A percentile compares a stretch with the other conserved stretches of the same genome.
phyloP scores from a whole-genome alignment of 768 basidiomycete species.

The Phlebiopsis flavidoalba region DNA sequence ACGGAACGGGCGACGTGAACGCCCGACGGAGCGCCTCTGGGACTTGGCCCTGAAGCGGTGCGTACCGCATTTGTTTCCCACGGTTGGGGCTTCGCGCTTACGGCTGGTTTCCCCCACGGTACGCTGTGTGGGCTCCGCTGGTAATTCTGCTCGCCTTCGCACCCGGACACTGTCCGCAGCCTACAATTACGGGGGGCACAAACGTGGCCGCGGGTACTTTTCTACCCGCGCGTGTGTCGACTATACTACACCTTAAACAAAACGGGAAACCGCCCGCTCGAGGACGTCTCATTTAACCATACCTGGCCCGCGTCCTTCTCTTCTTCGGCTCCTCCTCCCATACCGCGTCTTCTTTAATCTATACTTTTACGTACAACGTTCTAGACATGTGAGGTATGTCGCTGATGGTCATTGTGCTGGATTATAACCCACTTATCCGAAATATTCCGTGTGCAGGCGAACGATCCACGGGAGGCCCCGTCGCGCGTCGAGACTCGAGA shows the following conservation, averaged over 20 bases:
- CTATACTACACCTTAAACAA: conserved; percentile 1
- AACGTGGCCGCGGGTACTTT: not conserved
- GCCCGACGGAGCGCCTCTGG: conserved; percentile 5
- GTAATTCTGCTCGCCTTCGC: not conserved
- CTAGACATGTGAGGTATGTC: not conserved
- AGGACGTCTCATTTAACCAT: not conserved
- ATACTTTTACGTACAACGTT: not conserved
- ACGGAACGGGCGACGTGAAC: conserved; percentile 1
- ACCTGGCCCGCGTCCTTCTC: not conserved
- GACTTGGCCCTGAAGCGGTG: not conserved
- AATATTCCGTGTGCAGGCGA: not conserved
- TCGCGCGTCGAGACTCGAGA: not conserved
- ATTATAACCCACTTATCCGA: not conserved
- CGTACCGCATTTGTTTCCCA: not conserved
- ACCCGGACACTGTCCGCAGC: not conserved
- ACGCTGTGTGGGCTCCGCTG: not conserved
- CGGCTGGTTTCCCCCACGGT: not conserved
- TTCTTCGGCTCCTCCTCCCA: not conserved
- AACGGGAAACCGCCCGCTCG: not conserved
- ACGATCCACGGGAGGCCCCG: not conserved
- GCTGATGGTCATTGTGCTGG: not conserved
- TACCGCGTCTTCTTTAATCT: not conserved
- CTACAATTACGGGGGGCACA: not conserved
- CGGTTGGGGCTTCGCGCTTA: not conserved
- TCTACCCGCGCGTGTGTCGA: not conserved